Evolutionary conservation across 441 rosid genomes (phyloP), one percentile per base, ranked within the genome.

Genomic region (Lepidium campestre): DNA sequence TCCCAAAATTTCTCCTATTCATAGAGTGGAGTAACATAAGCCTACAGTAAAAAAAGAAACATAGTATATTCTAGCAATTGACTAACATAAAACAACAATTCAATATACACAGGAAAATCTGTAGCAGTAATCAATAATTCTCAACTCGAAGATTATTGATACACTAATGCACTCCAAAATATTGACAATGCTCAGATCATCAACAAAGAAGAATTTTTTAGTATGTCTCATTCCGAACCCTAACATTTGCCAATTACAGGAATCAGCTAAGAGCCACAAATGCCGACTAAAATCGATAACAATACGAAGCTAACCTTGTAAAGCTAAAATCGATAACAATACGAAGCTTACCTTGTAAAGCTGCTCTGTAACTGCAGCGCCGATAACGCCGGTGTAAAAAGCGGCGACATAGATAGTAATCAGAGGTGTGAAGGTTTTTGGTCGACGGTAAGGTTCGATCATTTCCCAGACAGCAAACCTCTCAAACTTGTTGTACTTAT

Each of bases 1-100:
- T 89, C 95, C 96, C 95, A 91, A 79, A 85, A 87, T 49, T 82
- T 87, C 78, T 87, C 98, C 95, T 89, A 86, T 73, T 35, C 9
- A 81, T 32, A 68, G 62, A 67, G 42, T 67, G 10, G 31, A 52
- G 59, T 57, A 41, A 73, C 58, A 61, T 14, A 57, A 52, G 58
- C 13, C 37, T 4, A 44, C 31, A 60, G 29, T 12, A 19, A n/a
- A 59, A 50, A 32, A 62, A 69, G 61, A 69, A 56, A 14, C 19
- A 9, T 10, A 18, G 57, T 31, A 31, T 50, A 27, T 19, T 58
- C 44, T 13, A n/a, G 34, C n/a, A 34, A 42, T 1, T 23, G 37
- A 52, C 11, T 65, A 31, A 58, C 9, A 46, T 7, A 4, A 23
- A 67, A 23, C 49, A 27, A 54, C 14, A 57, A 47, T 44, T 11